A percentile compares a stretch with the other conserved stretches of the same genome.
Conservation (phyloP, 2,329 filamentous ascomycete genomes). For the Penicillium sp. region DNA sequence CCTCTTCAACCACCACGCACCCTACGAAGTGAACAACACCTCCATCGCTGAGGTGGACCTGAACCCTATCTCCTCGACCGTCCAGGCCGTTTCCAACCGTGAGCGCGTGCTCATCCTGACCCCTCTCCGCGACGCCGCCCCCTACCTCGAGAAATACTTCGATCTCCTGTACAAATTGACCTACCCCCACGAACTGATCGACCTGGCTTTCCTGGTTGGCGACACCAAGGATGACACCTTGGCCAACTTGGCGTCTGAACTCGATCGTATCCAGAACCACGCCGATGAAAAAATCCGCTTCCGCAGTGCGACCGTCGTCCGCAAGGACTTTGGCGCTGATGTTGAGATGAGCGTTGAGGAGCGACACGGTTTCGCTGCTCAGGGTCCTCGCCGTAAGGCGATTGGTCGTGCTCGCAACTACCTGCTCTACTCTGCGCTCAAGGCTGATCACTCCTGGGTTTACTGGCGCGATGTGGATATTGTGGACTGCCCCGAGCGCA, state of each 20-base stretch:
- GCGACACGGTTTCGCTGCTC: constrained; percentile 81
- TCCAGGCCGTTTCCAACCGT: constrained; percentile 73
- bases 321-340: constrained; percentile 83
- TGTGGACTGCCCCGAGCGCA: constrained; percentile 79
- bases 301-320: constrained; percentile 76
- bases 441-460: constrained; percentile 95
- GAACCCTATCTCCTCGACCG: constrained; percentile 79
- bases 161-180: constrained; percentile 85
- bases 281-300: constrained; percentile 76
- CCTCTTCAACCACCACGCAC: constrained; percentile 91
- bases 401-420: constrained; percentile 94
- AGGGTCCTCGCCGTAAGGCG: constrained; percentile 84
- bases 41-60: constrained; percentile 80
- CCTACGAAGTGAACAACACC: constrained; percentile 77
- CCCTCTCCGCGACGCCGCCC: constrained; percentile 84
- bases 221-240: constrained; percentile 91
- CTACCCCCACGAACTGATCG: constrained; percentile 93
- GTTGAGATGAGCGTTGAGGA: constrained; percentile 78
- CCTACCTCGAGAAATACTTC: constrained; percentile 84
- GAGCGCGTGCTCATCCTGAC: constrained; percentile 91
- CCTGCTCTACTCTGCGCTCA: constrained; percentile 77
- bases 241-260: constrained; percentile 78
- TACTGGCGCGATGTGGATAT: constrained; percentile 99
- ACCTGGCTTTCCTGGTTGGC: constrained; percentile 90
- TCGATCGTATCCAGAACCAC: constrained; percentile 82